Percentiles rank a stretch among this genome's conserved stretches.
These are phyloP conservation scores for Amyloporia xantha DNA, from an alignment of 768 basidiomycete species.

Conservation along the genomic window DNA sequence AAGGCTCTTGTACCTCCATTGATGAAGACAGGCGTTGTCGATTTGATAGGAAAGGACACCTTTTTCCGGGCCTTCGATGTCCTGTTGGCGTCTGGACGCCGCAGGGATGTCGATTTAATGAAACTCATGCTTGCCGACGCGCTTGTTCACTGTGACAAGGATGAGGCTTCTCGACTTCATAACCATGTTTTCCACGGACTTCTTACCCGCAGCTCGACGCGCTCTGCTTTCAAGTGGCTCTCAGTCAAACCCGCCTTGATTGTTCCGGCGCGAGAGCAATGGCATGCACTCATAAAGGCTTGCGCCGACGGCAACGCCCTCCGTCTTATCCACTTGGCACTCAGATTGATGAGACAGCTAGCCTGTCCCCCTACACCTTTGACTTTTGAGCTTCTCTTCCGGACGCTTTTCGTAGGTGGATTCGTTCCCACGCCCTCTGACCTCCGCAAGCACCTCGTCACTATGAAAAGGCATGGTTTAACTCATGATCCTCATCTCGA, in stretches of 20 bases:
- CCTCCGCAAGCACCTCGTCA: background rate
- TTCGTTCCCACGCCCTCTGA: background rate
- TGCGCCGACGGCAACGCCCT: conserved; percentile 18
- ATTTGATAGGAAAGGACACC: conserved; percentile 18
- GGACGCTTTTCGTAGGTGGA: conserved; percentile 8
- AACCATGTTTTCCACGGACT: conserved; percentile 2
- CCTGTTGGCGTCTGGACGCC: conserved; percentile 46
- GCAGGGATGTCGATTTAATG: conserved; percentile 48
- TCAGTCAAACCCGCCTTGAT: conserved; percentile 15
- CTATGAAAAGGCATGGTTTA: background rate
- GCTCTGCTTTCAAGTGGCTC: conserved; percentile 43
- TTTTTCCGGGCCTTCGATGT: conserved; percentile 35
- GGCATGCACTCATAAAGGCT: conserved; percentile 45
- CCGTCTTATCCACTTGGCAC: background rate
- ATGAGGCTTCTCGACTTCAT: conserved; percentile 33
- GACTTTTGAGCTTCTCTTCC: conserved; percentile 1
- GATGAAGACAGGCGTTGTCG: background rate
- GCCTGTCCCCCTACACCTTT: background rate
- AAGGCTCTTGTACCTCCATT: background rate
- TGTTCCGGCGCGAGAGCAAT: conserved; percentile 44
- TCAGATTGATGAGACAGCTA: background rate
- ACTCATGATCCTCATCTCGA: background rate
- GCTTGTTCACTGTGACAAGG: conserved; percentile 31
- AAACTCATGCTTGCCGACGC: conserved; percentile 46
- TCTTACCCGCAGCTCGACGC: background rate